These are phyloP conservation scores for Mortierella sp. DNA, from an alignment of 371 early-diverging fungal genomes.

Conservation along the genomic window DNA sequence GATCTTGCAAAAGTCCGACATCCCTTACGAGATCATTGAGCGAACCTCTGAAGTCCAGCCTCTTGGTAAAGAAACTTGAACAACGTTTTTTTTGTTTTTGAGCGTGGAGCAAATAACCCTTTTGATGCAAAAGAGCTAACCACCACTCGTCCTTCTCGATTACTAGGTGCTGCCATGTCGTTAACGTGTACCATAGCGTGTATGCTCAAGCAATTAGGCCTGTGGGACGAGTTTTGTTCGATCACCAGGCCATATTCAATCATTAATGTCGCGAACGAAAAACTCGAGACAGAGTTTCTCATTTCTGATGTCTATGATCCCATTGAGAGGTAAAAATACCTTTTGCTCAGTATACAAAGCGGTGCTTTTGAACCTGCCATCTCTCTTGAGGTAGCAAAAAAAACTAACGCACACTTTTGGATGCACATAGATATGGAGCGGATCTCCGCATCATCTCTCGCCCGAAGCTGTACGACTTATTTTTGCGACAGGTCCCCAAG, in stretches of 20 bases:
- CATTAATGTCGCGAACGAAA: neutral
- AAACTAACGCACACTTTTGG: no score
- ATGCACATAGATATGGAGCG: neutral
- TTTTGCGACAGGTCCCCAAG: conserved; percentile 15
- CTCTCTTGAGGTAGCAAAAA: no score
- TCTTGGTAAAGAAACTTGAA: neutral
- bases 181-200: neutral
- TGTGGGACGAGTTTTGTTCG: neutral
- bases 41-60: neutral
- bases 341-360: neutral
- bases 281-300: neutral
- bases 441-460: neutral
- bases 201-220: neutral
- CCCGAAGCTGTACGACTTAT: conserved; percentile 7
- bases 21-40: neutral
- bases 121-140: neutral
- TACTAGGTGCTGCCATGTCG: neutral
- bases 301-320: neutral
- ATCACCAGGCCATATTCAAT: neutral
- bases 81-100: neutral
- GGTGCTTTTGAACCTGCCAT: neutral
- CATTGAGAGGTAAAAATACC: neutral
- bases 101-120: neutral
- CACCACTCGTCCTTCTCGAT: neutral
- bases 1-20: neutral